Conservation (phyloP, 306 rosid species). For the Cucurbita argyrosperma region DNA sequence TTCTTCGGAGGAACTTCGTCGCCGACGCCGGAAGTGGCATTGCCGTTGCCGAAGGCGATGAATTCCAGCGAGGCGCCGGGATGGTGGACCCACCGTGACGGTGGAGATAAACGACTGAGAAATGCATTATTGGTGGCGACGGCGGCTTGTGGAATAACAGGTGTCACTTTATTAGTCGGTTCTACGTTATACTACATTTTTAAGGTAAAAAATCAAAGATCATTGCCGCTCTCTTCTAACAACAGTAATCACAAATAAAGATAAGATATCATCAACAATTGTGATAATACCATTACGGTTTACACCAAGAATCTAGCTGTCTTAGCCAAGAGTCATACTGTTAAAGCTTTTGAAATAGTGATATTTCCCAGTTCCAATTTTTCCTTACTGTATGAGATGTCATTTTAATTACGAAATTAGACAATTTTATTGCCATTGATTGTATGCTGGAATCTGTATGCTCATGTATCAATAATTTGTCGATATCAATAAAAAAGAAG, state of each 20-base stretch:
- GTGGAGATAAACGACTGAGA: slow-evolving; percentile 15
- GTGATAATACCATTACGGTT: background rate
- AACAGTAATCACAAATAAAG: slow-evolving; percentile 7
- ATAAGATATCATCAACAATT: background rate
- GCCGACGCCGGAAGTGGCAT: slow-evolving; percentile 10
- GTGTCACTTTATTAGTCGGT: slow-evolving; percentile 53
- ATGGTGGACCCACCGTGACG: slow-evolving; percentile 19
- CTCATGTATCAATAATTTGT: background rate
- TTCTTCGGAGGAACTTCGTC: slow-evolving; percentile 48
- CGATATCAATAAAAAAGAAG: background rate
- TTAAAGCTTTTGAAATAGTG: background rate
- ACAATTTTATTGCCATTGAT: background rate
- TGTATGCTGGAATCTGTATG: background rate
- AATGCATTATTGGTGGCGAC: slow-evolving; percentile 40
- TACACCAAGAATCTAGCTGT: background rate
- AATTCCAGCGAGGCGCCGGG: slow-evolving; percentile 33
- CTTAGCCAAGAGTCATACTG: background rate
- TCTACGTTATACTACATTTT: slow-evolving; percentile 34
- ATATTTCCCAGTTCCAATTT: background rate
- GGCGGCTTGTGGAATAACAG: slow-evolving; percentile 59
- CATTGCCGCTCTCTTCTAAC: background rate
- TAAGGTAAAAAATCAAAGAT: slow-evolving; percentile 15
- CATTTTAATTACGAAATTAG: background rate
- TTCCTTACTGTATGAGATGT: background rate
- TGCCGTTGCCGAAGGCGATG: slow-evolving; percentile 26